Evolutionary conservation across 148 eudicot genomes (phyloP).

Genomic region (Rhododendron molle): DNA sequence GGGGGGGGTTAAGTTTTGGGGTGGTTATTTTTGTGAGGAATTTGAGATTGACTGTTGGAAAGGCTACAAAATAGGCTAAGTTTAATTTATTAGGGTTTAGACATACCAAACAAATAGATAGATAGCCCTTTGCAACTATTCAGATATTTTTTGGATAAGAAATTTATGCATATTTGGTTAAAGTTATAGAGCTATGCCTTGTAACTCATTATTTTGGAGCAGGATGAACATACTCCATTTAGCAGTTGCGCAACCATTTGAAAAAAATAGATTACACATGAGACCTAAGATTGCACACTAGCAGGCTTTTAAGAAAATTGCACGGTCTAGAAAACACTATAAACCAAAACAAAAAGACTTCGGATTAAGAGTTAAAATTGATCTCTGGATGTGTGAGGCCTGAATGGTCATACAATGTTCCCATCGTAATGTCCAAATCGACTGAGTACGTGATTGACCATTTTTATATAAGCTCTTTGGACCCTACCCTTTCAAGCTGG

Average conservation of each 20-base stretch:
- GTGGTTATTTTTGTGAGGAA: not conserved
- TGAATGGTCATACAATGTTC: not conserved
- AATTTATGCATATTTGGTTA: not conserved
- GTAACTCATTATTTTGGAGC: not conserved
- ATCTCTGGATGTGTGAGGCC: not conserved
- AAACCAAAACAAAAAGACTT: not conserved
- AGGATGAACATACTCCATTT: conserved; percentile 5
- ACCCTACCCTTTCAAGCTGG: not conserved
- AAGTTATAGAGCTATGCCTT: not conserved
- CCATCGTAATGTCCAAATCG: not conserved
- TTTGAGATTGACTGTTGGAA: not conserved
- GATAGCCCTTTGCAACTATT: not conserved
- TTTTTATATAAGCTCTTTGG: not conserved
- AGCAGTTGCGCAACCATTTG: not conserved
- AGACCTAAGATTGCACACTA: not conserved
- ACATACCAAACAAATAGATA: not conserved
- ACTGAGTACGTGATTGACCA: not conserved
- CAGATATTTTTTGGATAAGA: not conserved
- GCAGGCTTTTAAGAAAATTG: not conserved
- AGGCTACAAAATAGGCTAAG: not conserved
- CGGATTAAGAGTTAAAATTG: not conserved
- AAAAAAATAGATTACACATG: not conserved
- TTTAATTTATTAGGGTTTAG: not conserved
- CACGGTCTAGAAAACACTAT: not conserved
- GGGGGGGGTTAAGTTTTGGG: not conserved